A percentile compares a stretch with the other conserved stretches of the same genome.
These are phyloP conservation scores for Jaenimonas drosophilae DNA, from an alignment of 208 protist species.

Conservation along the genomic window DNA sequence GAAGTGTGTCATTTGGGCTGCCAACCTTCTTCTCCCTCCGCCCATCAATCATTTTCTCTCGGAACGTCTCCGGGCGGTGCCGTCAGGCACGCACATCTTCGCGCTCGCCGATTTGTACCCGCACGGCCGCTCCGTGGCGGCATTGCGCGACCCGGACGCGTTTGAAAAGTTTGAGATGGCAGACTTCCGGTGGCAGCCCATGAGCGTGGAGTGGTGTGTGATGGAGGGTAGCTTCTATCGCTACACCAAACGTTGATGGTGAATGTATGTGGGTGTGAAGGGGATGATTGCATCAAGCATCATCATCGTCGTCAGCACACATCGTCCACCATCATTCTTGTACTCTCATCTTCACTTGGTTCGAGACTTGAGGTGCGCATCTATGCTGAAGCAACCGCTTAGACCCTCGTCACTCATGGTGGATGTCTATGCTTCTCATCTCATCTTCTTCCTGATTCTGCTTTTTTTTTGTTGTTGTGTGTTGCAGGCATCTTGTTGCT, in stretches of 20 bases:
- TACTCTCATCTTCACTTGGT: background rate
- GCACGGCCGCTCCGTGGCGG: conserved; percentile 42
- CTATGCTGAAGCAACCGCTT: background rate
- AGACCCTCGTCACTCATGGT: background rate
- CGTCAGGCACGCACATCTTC: conserved; percentile 51
- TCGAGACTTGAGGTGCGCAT: background rate
- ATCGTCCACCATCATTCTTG: background rate
- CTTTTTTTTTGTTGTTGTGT: conserved; percentile 48
- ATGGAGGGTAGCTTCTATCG: conserved; percentile 42
- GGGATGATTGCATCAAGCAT: background rate
- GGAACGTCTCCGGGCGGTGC: conserved; percentile 38
- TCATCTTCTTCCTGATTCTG: background rate
- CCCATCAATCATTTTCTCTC: conserved; percentile 70
- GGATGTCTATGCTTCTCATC: background rate
- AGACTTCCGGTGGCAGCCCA: conserved; percentile 64
- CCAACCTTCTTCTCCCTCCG: conserved; percentile 61
- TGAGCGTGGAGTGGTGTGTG: conserved; percentile 67
- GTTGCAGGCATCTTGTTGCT: too few relatives aligned
- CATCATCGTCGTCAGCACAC: background rate
- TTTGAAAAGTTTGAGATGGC: conserved; percentile 61
- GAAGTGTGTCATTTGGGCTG: conserved; percentile 54
- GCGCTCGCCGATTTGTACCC: conserved; percentile 76
- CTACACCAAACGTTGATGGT: conserved; percentile 21
- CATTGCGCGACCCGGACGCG: conserved; percentile 57
- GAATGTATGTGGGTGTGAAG: background rate